Base-by-base conservation (phyloP, 1,139 yeast species). In the Pichia cactophila region DNA sequence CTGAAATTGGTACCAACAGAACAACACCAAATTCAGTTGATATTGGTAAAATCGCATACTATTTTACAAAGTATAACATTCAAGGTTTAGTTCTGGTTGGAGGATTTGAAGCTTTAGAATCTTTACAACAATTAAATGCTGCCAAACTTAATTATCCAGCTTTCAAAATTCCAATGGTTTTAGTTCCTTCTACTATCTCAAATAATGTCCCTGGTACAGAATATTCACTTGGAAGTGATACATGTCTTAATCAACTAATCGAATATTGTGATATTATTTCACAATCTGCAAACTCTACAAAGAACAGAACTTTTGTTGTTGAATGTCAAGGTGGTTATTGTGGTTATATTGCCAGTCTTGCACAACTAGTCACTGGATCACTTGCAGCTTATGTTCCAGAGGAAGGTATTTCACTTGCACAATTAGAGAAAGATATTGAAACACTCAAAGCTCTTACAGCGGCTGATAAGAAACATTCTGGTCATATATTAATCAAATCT, bases 241-340 rank as follows among this genome's bases (percentile, higher is more conserved):
- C 94, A 12, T 85, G 94, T 71, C 69, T 85, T 67, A 85, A 85
- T 65, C 72, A 86, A 26, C 71, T 85, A 58, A 84, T 84, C 58
- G 79, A 81, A 47, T 85, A 85, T 68, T 83, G 90, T 69, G 94
- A 85, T 63, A 83, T 83, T 26, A 81, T 85, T 50, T 83, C 84
- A 63, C 90, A 82, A 65, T 78, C 85, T 48, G 94, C 94, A 2
- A 80, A 88, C 20, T 84, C 92, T 12, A 77, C 89, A 8, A 76
- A 92, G 72, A 79, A 83, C 65, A 74, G 92, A 63, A 87, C 81
- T 17, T 85, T 85, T 61, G 85, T 85, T 44, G 83, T 84, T 53
- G 92, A 85, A 66, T 90, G 84, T n/a, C 92, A 85, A 68, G 94
- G 94, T 58, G 94, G 94, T 46, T 81, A 85, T 64, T 82, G 87